phyloP scores from a whole-genome alignment of 202 grass and related monocot genomes.

The Elaeis oleifera region DNA sequence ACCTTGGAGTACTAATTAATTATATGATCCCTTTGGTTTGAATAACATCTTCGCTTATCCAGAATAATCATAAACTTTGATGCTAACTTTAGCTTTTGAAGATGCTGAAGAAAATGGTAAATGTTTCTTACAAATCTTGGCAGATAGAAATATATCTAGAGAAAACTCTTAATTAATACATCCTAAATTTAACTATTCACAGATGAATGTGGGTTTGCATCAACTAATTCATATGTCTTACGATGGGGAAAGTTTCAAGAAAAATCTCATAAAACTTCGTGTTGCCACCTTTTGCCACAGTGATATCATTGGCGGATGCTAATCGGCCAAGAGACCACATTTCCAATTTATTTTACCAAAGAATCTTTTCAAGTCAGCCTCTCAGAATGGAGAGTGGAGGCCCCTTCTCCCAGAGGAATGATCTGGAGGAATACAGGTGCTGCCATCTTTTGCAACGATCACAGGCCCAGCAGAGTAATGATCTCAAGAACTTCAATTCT shows the following conservation, averaged over 20 bases:
- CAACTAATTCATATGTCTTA: too few species aligned
- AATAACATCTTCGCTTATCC: too few species aligned
- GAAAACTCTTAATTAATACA: too few species aligned
- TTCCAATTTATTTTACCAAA: slow-evolving; percentile 51
- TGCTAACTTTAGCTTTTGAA: too few species aligned
- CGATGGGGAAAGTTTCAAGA: background rate
- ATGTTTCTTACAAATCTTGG: too few species aligned
- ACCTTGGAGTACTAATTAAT: too few species aligned
- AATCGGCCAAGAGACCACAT: slow-evolving; percentile 44
- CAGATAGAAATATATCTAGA: too few species aligned
- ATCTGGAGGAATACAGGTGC: slow-evolving; percentile 32
- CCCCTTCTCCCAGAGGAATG: slow-evolving; percentile 35
- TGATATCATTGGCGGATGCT: slow-evolving; percentile 57
- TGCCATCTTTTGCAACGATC: slow-evolving; percentile 36
- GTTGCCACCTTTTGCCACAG: slow-evolving; percentile 26
- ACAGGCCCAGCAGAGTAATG: slow-evolving; percentile 46
- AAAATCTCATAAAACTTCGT: background rate
- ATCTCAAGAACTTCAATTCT: slow-evolving; percentile 45
- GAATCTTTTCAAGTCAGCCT: slow-evolving; percentile 26
- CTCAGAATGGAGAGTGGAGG: slow-evolving; percentile 33
- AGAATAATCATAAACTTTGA: too few species aligned
- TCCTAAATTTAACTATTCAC: too few species aligned
- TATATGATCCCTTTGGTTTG: too few species aligned
- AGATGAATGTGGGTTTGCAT: too few species aligned
- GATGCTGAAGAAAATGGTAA: too few species aligned